Evolutionary conservation across 495 filamentous ascomycete genomes (phyloP), one percentile per base, ranked within the genome.

Genomic region (Rhypophila decipiens): DNA sequence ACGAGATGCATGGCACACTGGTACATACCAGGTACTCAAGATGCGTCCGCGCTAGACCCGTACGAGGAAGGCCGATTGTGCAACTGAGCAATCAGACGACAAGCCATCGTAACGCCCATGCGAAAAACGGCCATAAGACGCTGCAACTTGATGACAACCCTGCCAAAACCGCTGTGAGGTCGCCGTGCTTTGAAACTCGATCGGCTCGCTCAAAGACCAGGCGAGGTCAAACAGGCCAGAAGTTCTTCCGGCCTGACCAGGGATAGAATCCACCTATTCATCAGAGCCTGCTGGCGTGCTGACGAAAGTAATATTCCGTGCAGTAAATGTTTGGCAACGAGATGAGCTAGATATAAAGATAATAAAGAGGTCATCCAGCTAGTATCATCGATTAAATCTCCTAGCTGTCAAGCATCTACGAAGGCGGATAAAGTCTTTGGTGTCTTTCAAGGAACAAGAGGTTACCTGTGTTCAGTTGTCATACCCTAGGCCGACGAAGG

Each of bases 71-170:
- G 52, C 31, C 48, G 21, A 40, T 23, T 19, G 37, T 44, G 47
- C 8, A 39, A 41, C 54, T 56, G 59, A 51, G 29, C 59, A 63
- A 60, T 63, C 51, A 63, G 54, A 60, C 41, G 22, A 42, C 59
- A 42, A 44, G 31, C 49, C 42, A 49, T 49, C 51, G 52, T 49
- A 51, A 50, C 27, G 49, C 46, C 50, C 42, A 50, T 49, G 51
- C 49, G 44, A 53, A 31, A 53, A 36, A 24, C 39, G n/a, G 29
- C 59, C 60, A 60, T 63, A 49, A 63, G 54, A 60, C 41, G 22
- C 41, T 58, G 42, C 44, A 31, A 49, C 42, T 49, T 49, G 48
- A 50, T 49, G 49, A 50, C 27, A 47, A 42, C 50, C 42, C 47
- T 49, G 51, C 49, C 43, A 53, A 31, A 53, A 36, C 20, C 39